Base-by-base conservation (phyloP, 345 rosid genomes). In the Eucalyptus sp. region DNA sequence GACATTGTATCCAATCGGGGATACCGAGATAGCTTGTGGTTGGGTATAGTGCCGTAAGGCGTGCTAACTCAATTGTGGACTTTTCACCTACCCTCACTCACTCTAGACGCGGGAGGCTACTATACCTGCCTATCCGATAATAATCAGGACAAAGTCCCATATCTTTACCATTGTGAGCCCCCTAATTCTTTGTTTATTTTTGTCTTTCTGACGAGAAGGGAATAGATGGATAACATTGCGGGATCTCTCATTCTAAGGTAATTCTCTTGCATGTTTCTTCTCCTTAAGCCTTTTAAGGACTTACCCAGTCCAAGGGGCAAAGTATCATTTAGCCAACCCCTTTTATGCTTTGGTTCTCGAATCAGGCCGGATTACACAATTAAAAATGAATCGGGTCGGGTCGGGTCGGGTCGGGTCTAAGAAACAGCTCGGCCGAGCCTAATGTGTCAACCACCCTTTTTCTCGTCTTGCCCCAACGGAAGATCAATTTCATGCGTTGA, bases 181-280 rank as follows among this genome's bases (percentile, higher is more conserved):
- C 2, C 2, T 18, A 52, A 52, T 18, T 52, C 1, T 1, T 3
- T 52, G 3, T 52, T 52, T 7, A 52, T 18, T 7, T 52, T 18
- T 18, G 0, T 52, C 24, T 18, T 51, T 0, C 1, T 0, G 18
- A 51, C 9, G 0, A 17, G 0, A 7, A 7, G 7, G 0, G 0
- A 7, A 17, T 51, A 17, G 4, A 37, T 37, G 41, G 41, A 4
- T 37, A 4, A 37, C 41, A 37, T 37, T 37, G 41, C 3, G 4
- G 41, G 41, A 37, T 37, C 41, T 37, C 4, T 33, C 37, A 33
- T 33, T 33, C 41, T 4, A 37, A 4, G 41, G 41, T 37, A 37
- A 37, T 52, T 52, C 4, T 18, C 24, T 2, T 3, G 1, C 0
- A 2, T 0, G 24, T 52, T 17, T 52, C 56, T 52, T 52, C 24